Evolutionary conservation across 768 basidiomycete genomes (phyloP).

Genomic region (Russula virescens): DNA sequence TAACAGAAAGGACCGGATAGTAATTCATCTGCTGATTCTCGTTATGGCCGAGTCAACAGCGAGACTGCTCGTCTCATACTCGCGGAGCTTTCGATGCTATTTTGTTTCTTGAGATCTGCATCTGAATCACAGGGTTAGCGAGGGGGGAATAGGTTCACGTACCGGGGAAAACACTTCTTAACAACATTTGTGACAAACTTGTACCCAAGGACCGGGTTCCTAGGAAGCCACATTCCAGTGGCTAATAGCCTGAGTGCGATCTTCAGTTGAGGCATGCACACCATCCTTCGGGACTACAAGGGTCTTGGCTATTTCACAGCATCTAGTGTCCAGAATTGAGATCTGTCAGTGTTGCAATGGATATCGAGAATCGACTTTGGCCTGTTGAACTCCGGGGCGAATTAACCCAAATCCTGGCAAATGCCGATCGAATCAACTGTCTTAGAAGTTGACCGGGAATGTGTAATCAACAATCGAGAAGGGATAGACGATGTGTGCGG

Average conservation of each 20-base stretch:
- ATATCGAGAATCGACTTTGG: no score
- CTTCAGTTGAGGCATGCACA: background rate
- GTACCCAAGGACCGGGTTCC: conserved; percentile 17
- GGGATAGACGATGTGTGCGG: no score
- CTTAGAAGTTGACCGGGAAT: no score
- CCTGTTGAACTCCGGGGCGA: no score
- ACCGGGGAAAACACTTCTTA: conserved; percentile 8
- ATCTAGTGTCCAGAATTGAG: background rate
- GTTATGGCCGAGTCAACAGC: background rate
- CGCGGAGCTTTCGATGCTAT: conserved; percentile 9
- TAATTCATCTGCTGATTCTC: background rate
- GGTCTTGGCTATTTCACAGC: background rate
- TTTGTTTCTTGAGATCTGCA: background rate
- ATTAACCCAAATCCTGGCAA: no score
- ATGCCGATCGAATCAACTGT: no score
- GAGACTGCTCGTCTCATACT: background rate
- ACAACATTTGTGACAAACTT: background rate
- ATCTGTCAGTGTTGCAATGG: no score
- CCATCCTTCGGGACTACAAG: background rate
- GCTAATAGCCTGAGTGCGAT: no score
- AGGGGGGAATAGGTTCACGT: background rate
- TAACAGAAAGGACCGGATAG: background rate
- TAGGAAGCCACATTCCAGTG: background rate
- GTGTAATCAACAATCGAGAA: no score
- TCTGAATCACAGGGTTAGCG: background rate